A percentile compares a stretch with the other conserved stretches of the same genome.
These are phyloP conservation scores for Lichtheimia ornata DNA, from an alignment of 371 early-diverging fungal species.

Conservation along the genomic window DNA sequence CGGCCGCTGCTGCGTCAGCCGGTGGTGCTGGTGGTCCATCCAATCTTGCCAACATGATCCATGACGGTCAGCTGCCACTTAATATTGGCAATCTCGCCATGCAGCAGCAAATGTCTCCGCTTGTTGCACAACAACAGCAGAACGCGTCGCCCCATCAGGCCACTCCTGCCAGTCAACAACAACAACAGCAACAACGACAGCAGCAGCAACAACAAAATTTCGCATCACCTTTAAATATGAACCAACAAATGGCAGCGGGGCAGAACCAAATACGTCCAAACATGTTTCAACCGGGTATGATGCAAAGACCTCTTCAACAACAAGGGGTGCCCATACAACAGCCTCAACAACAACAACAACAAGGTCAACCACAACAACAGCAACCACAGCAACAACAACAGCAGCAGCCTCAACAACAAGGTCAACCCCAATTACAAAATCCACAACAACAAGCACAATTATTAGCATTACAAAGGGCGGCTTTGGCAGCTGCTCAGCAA, in stretches of 20 bases:
- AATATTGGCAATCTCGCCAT: slow-evolving; percentile 25
- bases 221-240: slow-evolving; percentile 23
- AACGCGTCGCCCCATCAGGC: neutral
- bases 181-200: slow-evolving; percentile 30
- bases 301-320: slow-evolving; percentile 28
- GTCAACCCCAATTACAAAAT: slow-evolving; percentile 1
- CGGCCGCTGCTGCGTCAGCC: neutral
- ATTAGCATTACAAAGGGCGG: slow-evolving; percentile 31
- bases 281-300: slow-evolving; percentile 34
- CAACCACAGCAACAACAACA: slow-evolving; percentile 5
- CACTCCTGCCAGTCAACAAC: slow-evolving; percentile 11
- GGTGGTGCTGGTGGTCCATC: slow-evolving; percentile 4
- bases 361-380: slow-evolving; percentile 17
- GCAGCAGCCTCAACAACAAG: slow-evolving; percentile 10
- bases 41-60: slow-evolving; percentile 32
- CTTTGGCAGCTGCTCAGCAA: slow-evolving; percentile 22
- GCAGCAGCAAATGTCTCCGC: slow-evolving; percentile 43
- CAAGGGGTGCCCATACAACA: slow-evolving; percentile 6
- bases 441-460: slow-evolving; percentile 18
- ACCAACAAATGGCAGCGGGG: slow-evolving; percentile 18
- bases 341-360: slow-evolving; percentile 10
- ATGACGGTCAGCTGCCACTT: slow-evolving; percentile 33
- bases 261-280: slow-evolving; percentile 32
- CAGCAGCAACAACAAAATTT: slow-evolving; percentile 56
- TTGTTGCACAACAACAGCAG: slow-evolving; percentile 50